Conservation (phyloP, 257 asterid genomes). For the Plantago ovata region DNA sequence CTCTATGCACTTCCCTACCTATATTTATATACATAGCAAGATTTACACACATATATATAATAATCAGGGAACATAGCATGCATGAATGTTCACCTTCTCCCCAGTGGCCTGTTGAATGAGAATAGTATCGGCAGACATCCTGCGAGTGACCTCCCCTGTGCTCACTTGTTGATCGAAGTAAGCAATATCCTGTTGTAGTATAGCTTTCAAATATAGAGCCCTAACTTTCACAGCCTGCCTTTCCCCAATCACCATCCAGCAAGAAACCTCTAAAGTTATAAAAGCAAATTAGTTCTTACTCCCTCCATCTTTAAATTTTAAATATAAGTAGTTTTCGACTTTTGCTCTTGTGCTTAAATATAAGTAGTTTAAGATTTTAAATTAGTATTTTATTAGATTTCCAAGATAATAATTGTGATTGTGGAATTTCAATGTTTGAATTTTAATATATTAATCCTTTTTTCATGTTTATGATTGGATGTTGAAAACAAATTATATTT, state of each 20-base stretch:
- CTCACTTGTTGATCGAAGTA: slow-evolving; percentile 80
- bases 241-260: slow-evolving; percentile 97
- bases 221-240: slow-evolving; percentile 95
- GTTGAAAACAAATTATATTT: too few species aligned
- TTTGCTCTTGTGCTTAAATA: too few species aligned
- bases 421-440: too few species aligned
- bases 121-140: slow-evolving; percentile 74
- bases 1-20: slow-evolving; percentile 67
- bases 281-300: background rate
- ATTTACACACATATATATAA: background rate
- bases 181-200: slow-evolving; percentile 83
- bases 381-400: too few species aligned
- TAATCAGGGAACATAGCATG: background rate
- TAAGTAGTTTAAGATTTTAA: too few species aligned
- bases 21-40: background rate
- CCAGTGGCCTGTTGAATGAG: slow-evolving; percentile 90
- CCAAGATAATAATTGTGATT: too few species aligned
- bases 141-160: slow-evolving; percentile 81
- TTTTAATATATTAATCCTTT: too few species aligned
- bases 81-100: slow-evolving; percentile 53
- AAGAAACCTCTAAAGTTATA: slow-evolving; percentile 65
- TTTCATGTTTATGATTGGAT: too few species aligned
- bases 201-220: slow-evolving; percentile 67
- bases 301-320: too few species aligned
- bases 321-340: background rate